Base-by-base conservation (phyloP, 2,329 filamentous ascomycete species). In the Alternaria ethzedia region DNA sequence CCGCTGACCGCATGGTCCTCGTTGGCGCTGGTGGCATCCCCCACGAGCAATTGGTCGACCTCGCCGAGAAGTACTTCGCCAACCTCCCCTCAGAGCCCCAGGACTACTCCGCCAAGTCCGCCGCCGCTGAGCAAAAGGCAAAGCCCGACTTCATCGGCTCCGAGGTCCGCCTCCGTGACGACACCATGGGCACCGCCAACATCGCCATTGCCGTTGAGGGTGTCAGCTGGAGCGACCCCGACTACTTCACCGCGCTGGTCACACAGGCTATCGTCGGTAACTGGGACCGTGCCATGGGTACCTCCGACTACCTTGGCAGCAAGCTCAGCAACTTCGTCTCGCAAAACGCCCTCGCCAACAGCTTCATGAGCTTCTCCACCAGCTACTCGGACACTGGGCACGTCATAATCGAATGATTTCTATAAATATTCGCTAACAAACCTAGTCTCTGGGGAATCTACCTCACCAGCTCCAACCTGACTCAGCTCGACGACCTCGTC, bases 351-450 rank as follows among this genome's bases (percentile, higher is more conserved):
- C 89, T 99, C 67, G 96, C 96, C 83, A 99, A 97, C 87, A 97
- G 94, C 89, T 99, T 97, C 88, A 99, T 99, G 96, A 97, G 93
- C 86, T 99, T 99, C 86, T 97, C 94, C 71, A 99, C 96, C 73
- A 97, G 93, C 87, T 99, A 99, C 86, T 98, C 94, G 80, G 96
- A 99, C 83, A 99, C 96, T 81, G 96, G 94, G 94, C 97, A 89
- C 83, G 90, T 81, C 61, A 54, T n/a, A 11, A 13, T n/a, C 4
- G 25, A 28, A 5, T 9, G 23, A n/a, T 8, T 8, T 6, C 3
- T 12, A 36, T 6, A 9, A 13, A 13, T 2, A 12, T 8, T 41
- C 61, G 69, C 80, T 82, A 77, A 83, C 54, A 20, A 21, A 6
- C 6, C 76, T 76, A 97, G 96, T 88, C 93, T 99, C 74, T 99